Conservation (phyloP, 2,329 filamentous ascomycete species). For the Diplodia seriata region DNA sequence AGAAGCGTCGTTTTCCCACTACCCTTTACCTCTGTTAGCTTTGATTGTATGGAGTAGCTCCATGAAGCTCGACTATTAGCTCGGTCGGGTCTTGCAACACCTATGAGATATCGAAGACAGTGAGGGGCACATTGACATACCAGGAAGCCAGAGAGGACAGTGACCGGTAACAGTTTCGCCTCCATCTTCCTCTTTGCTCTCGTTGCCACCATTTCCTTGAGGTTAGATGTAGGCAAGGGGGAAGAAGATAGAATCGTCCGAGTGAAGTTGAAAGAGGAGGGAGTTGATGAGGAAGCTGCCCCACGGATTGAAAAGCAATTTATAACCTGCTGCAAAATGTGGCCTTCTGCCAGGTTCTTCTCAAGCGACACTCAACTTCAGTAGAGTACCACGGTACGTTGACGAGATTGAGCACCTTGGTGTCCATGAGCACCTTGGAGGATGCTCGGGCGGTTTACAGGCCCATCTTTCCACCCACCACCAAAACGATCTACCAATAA, state of each 20-base stretch:
- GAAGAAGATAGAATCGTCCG: background rate
- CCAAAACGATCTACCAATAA: background rate
- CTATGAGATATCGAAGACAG: background rate
- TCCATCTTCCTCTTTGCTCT: conserved; percentile 29
- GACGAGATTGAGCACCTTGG: conserved; percentile 15
- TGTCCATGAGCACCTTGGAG: conserved; percentile 27
- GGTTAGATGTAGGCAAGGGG: background rate
- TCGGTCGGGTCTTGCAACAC: background rate
- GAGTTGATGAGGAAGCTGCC: background rate
- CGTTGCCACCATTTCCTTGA: background rate
- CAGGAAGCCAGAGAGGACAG: conserved; percentile 66
- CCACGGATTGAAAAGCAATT: background rate
- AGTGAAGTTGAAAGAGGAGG: background rate
- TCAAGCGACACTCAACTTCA: background rate
- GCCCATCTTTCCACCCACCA: background rate
- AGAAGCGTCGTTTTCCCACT: conserved; percentile 75
- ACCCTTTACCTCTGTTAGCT: conserved; percentile 53
- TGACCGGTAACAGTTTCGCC: conserved; percentile 61
- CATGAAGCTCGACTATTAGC: background rate
- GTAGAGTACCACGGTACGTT: background rate
- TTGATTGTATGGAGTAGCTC: background rate
- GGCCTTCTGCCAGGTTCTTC: background rate
- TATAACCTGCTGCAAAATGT: background rate
- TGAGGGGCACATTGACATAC: conserved; percentile 43
- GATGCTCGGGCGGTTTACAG: background rate